A percentile compares a stretch with the other conserved stretches of the same genome.
phyloP scores from a whole-genome alignment of 495 filamentous ascomycete genomes.

The Annulohypoxylon stygium region DNA sequence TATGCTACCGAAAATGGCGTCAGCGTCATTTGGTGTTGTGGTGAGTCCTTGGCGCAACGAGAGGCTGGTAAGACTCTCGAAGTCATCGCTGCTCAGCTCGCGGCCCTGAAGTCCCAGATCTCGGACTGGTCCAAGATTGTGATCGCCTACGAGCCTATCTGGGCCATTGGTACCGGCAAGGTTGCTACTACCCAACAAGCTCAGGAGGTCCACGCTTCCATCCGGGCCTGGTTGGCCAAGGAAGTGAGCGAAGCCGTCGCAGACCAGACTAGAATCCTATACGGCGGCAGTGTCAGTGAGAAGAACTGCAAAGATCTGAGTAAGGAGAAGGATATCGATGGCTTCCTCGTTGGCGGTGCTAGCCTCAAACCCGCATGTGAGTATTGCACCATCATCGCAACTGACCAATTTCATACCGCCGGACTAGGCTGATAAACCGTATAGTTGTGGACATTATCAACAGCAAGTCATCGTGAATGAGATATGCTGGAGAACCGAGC shows the following conservation, averaged over 20 bases:
- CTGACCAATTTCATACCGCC: not conserved
- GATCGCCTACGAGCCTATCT: conserved; percentile 98
- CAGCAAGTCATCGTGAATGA: conserved; percentile 59
- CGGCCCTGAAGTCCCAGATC: conserved; percentile 74
- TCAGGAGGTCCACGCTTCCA: conserved; percentile 93
- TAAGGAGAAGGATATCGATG: conserved; percentile 93
- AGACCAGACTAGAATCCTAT: conserved; percentile 88
- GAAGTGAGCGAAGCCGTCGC: conserved; percentile 77
- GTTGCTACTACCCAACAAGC: conserved; percentile 94
- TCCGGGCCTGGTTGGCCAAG: conserved; percentile 87
- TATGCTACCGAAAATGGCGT: conserved; percentile 87
- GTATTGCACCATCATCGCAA: conserved; percentile 53
- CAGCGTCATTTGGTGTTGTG: conserved; percentile 94
- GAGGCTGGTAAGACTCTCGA: conserved; percentile 88
- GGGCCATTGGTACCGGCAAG: conserved; percentile 99
- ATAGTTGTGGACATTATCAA: conserved; percentile 74
- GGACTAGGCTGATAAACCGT: conserved; percentile 45
- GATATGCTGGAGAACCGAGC: not conserved
- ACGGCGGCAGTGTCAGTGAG: conserved; percentile 95
- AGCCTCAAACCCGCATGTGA: conserved; percentile 98
- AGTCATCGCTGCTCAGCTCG: conserved; percentile 85
- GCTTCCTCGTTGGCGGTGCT: conserved; percentile 97
- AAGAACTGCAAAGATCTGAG: conserved; percentile 97
- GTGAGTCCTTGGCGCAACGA: conserved; percentile 93
- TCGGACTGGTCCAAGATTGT: conserved; percentile 93